Base-by-base conservation (phyloP, 2,329 filamentous ascomycete genomes). In the Aspergillus tamarii region DNA sequence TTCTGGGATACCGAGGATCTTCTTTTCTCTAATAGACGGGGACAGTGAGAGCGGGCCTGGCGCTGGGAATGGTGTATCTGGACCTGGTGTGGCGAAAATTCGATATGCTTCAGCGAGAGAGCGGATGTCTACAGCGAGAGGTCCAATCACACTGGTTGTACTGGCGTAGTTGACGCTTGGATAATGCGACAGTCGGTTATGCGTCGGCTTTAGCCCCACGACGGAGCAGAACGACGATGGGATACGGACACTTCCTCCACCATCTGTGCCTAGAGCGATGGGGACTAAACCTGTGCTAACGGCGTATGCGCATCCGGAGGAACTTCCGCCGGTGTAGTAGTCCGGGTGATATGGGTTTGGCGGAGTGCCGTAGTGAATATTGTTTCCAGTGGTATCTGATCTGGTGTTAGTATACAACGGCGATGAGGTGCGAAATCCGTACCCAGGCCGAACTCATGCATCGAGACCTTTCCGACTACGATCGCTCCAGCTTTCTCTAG, bases 51-150 rank as follows among this genome's bases (percentile, higher is more conserved):
- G 32, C 85, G 80, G 52, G 30, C 67, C 59, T n/a, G 64, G 61
- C 14, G 66, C 28, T 3, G 60, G 61, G 57, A 94, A 93, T 19
- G 83, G 79, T 19, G 83, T 78, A 34, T 81, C 76, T 0, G 88
- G 85, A 73, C 94, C 84, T 0, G 91, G 89, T 64, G 87, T 85
- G 4, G 89, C 84, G 83, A 94, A 90, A 68, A 90, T 75, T 57
- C 89, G 87, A 79, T 93, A 96, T n/a, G 89, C 88, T 59, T 91
- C 82, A 67, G 89, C 88, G 9, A 96, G 84, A 71, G 94, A 92
- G 16, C 86, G 80, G 66, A 89, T 90, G 53, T 86, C 92, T 56
- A 86, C 85, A 16, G 91, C 89, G 66, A 95, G 83, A 5, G 92
- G 92, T 0, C 91, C 90, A 5, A 85, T 81, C 23, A 93, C 88